These are phyloP conservation scores for Grosmannia clavigera DNA, from an alignment of 2,329 filamentous ascomycete genomes.

Conservation along the genomic window DNA sequence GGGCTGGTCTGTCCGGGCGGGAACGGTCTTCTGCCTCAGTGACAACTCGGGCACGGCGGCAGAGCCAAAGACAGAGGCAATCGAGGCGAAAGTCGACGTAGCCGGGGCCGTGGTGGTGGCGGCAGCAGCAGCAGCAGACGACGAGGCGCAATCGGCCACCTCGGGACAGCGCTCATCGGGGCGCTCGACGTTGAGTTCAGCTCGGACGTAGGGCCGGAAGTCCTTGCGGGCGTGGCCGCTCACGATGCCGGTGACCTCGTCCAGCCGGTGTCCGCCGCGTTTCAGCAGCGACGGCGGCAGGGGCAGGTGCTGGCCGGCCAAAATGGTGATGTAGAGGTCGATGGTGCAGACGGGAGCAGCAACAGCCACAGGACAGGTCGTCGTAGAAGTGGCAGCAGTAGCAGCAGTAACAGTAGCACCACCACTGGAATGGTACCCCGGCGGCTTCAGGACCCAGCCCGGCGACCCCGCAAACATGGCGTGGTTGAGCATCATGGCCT, in stretches of 20 bases:
- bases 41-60: slow-evolving; percentile 18
- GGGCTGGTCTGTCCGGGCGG: slow-evolving; percentile 33
- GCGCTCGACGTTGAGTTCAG: slow-evolving; percentile 69
- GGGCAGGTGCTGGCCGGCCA: slow-evolving; percentile 65
- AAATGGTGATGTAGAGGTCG: slow-evolving; percentile 56
- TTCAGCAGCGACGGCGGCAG: slow-evolving; percentile 31
- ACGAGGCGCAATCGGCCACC: not conserved
- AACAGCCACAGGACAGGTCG: slow-evolving; percentile 27
- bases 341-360: slow-evolving; percentile 41
- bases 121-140: not conserved
- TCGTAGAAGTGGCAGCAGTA: not conserved
- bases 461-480: slow-evolving; percentile 86
- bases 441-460: slow-evolving; percentile 79
- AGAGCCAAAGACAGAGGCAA: not conserved
- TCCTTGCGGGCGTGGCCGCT: slow-evolving; percentile 26
- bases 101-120: too few species aligned
- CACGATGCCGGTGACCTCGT: slow-evolving; percentile 14
- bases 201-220: slow-evolving; percentile 64
- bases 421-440: slow-evolving; percentile 42
- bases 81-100: not conserved
- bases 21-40: slow-evolving; percentile 41
- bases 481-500: slow-evolving; percentile 92
- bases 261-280: slow-evolving; percentile 2
- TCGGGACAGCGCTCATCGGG: slow-evolving; percentile 22
- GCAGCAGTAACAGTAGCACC: not conserved